Conservation (phyloP, 352 stramenopile genomes). For the Globisporangium recalcitrans region DNA sequence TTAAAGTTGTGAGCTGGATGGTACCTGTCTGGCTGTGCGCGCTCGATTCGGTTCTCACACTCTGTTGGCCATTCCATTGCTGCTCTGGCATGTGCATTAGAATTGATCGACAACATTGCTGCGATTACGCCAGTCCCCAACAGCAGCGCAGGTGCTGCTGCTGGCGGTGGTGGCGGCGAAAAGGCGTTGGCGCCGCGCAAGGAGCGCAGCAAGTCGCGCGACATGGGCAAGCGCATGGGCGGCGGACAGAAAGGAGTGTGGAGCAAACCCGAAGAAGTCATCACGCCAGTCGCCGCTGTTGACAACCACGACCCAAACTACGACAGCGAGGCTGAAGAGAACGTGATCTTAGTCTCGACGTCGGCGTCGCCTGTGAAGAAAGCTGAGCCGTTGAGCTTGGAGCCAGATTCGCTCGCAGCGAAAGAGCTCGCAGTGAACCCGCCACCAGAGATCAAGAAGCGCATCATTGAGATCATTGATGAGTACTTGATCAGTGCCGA, state of each 20-base stretch:
- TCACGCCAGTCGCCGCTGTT: slow-evolving; percentile 49
- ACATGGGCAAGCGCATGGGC: slow-evolving; percentile 84
- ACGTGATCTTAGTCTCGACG: slow-evolving; percentile 82
- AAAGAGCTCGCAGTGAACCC: slow-evolving; percentile 75
- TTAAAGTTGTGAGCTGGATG: background rate
- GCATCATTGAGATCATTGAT: slow-evolving; percentile 84
- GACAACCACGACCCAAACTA: slow-evolving; percentile 93
- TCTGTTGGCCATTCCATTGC: background rate
- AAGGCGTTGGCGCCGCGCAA: slow-evolving; percentile 57
- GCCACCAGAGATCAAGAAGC: slow-evolving; percentile 85
- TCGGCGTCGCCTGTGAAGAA: slow-evolving; percentile 39
- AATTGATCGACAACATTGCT: slow-evolving; percentile 14
- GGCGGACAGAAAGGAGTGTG: slow-evolving; percentile 83
- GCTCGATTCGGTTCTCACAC: background rate
- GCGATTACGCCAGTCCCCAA: slow-evolving; percentile 1
- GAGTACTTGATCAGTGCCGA: slow-evolving; percentile 89
- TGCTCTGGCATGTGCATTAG: background rate
- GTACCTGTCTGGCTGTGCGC: background rate
- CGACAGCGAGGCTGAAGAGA: slow-evolving; percentile 88
- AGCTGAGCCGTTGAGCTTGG: slow-evolving; percentile 38
- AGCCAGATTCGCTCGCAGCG: slow-evolving; percentile 60
- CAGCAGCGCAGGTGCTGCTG: slow-evolving; percentile 15
- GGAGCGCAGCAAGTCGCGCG: slow-evolving; percentile 82
- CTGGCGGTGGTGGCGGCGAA: slow-evolving; percentile 29
- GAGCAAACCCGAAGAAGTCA: slow-evolving; percentile 71